phyloP scores from a whole-genome alignment of 192 early-diverging fungal genomes.

The Rhizophlyctis rosea region DNA sequence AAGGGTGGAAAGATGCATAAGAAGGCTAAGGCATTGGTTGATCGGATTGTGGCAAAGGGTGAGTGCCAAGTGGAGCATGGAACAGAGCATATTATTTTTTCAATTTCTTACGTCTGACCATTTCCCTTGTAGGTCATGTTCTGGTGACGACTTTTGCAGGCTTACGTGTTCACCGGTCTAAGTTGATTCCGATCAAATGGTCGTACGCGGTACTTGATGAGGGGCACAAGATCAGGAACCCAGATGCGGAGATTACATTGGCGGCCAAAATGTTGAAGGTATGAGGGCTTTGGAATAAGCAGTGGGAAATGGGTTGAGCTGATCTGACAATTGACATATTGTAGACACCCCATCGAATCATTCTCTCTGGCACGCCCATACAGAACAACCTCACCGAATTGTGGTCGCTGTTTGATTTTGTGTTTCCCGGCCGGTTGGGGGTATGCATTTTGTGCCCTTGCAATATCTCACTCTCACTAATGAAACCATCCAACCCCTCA shows the following conservation, averaged over 20 bases:
- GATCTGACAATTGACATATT: too few relatives aligned
- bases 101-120: not conserved
- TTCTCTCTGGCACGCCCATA: conserved; percentile 61
- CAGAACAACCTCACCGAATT: conserved; percentile 57
- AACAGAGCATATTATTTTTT: too few relatives aligned
- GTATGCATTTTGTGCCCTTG: conserved; percentile 4
- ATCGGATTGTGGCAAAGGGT: conserved; percentile 32
- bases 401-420: conserved; percentile 58
- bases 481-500: conserved; percentile 16
- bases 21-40: conserved; percentile 43
- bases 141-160: conserved; percentile 86
- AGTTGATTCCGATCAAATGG: conserved; percentile 73
- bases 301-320: too few relatives aligned
- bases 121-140: conserved; percentile 62
- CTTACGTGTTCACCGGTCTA: conserved; percentile 66
- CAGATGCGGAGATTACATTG: conserved; percentile 79
- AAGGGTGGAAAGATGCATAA: conserved; percentile 41
- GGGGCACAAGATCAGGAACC: conserved; percentile 95
- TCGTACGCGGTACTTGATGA: conserved; percentile 89
- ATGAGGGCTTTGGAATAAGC: too few relatives aligned
- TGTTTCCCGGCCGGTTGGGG: conserved; percentile 57
- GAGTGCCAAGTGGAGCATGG: too few relatives aligned
- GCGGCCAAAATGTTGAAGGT: conserved; percentile 44
- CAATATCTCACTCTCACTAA: not conserved
- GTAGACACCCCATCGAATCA: conserved; percentile 48